These are phyloP conservation scores for Ceratobasidium theobromae DNA, from an alignment of 1,284 basidiomycete genomes.

Conservation along the genomic window DNA sequence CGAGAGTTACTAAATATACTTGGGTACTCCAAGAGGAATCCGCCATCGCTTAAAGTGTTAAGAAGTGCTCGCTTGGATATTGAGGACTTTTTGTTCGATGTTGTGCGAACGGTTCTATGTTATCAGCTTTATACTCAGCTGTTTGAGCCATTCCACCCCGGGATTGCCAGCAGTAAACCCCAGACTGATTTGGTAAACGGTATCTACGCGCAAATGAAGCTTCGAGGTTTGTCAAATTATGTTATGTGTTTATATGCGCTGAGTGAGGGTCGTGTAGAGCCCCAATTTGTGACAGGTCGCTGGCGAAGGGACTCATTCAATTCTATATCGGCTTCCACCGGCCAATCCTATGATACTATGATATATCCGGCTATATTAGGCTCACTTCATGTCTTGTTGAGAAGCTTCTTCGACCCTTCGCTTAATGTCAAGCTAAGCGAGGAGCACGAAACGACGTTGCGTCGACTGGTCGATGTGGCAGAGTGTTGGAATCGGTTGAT, in stretches of 20 bases:
- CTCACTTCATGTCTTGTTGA: background rate
- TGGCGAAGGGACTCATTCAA: background rate
- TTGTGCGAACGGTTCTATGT: background rate
- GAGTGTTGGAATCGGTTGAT: background rate
- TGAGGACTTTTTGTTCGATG: conserved; percentile 25
- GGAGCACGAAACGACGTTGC: background rate
- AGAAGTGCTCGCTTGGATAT: background rate
- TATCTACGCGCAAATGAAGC: too few relatives aligned
- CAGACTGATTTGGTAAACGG: too few relatives aligned
- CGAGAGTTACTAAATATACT: background rate
- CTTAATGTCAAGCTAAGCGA: background rate
- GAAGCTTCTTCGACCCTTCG: background rate
- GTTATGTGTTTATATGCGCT: background rate
- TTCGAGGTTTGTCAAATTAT: too few relatives aligned
- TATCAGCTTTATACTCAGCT: background rate
- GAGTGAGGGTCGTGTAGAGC: background rate
- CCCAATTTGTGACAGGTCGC: background rate
- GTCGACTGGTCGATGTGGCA: background rate
- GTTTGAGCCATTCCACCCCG: conserved; percentile 28
- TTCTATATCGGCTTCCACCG: background rate
- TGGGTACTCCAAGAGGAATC: background rate
- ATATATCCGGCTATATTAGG: background rate
- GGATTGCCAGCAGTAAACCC: too few relatives aligned
- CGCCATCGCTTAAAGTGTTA: background rate
- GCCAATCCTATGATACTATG: background rate